These are phyloP conservation scores for Talaromyces sp. DNA, from an alignment of 2,329 filamentous ascomycete genomes.

Conservation along the genomic window DNA sequence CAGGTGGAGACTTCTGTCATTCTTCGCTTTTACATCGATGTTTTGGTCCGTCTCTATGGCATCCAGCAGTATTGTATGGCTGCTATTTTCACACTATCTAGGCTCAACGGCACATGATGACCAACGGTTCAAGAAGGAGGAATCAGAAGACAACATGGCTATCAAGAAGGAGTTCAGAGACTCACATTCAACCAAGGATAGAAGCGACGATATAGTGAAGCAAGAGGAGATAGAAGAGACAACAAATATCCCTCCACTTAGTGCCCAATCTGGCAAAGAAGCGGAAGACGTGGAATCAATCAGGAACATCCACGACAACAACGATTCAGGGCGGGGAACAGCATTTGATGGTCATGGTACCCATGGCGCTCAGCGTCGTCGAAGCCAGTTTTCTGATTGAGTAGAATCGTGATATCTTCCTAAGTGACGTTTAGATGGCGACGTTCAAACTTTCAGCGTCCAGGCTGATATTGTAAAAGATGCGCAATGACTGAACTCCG, in stretches of 20 bases:
- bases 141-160: background rate
- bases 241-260: conserved; percentile 19
- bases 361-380: conserved; percentile 29
- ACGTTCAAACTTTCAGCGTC: too few relatives aligned
- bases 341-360: conserved; percentile 38
- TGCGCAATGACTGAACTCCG: background rate
- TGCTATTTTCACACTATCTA: conserved; percentile 46
- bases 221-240: conserved; percentile 27
- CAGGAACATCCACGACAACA: conserved; percentile 7
- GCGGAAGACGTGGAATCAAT: conserved; percentile 17
- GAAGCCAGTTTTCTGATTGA: conserved; percentile 23
- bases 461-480: background rate
- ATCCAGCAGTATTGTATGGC: conserved; percentile 63
- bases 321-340: conserved; percentile 51
- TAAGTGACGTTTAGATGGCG: background rate
- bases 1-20: conserved; percentile 66
- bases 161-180: conserved; percentile 13
- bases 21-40: conserved; percentile 59
- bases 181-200: conserved; percentile 26
- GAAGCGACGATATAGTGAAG: conserved; percentile 20
- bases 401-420: background rate
- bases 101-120: conserved; percentile 22
- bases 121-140: conserved; percentile 20
- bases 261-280: conserved; percentile 16
- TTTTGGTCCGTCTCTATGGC: conserved; percentile 76